Percentiles rank a stretch among this genome's conserved stretches.
Evolutionary conservation across 1,284 basidiomycete genomes (phyloP).

Genomic region (Irpex rosettiformis): DNA sequence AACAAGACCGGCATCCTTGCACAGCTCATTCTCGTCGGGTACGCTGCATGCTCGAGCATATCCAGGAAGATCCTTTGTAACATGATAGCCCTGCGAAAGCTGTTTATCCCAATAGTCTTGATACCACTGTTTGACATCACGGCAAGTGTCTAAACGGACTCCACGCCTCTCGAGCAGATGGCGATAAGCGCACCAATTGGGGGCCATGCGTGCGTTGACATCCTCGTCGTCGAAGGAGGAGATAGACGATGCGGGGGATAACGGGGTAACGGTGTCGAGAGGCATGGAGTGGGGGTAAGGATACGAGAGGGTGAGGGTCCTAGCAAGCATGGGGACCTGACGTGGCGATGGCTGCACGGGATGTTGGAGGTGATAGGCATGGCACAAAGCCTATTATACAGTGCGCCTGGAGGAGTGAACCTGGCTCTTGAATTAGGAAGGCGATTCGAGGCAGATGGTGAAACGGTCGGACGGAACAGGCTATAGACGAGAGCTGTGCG

Average conservation of each 20-base stretch:
- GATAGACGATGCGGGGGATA: conserved; percentile 37
- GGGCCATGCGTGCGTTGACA: conserved; percentile 52
- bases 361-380: conserved; percentile 9
- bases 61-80: conserved; percentile 29
- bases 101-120: conserved; percentile 31
- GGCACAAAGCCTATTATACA: conserved; percentile 15
- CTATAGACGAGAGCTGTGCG: conserved; percentile 9
- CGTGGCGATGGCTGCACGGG: conserved; percentile 6
- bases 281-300: conserved; percentile 19
- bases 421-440: conserved; percentile 10
- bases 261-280: conserved; percentile 30
- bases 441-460: conserved; percentile 2
- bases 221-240: conserved; percentile 61
- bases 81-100: conserved; percentile 21
- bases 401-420: conserved; percentile 10
- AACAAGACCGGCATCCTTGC: conserved; percentile 67
- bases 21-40: conserved; percentile 54
- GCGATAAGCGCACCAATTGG: conserved; percentile 60
- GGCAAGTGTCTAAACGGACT: conserved; percentile 62
- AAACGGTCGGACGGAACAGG: conserved; percentile 7
- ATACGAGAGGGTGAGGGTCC: conserved; percentile 6
- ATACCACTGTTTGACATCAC: conserved; percentile 59
- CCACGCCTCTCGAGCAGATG: conserved; percentile 45
- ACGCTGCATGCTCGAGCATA: conserved; percentile 33
- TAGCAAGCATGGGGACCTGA: conserved; percentile 7